phyloP scores from a whole-genome alignment of 225 moss, liverwort and hornwort genomes.

The Anthoceros angustus region DNA sequence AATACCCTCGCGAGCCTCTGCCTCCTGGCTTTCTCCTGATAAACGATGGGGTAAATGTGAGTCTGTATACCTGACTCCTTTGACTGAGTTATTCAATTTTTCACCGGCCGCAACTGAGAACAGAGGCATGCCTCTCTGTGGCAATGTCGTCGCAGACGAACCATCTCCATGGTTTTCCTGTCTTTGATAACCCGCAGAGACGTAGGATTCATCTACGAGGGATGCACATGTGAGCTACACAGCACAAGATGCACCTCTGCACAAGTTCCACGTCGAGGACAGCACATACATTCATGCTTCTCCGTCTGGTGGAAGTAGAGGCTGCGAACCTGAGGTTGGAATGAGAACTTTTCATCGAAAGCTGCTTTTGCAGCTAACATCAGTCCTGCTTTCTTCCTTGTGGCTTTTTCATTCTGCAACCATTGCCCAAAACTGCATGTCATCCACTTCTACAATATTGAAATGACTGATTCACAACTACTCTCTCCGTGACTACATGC shows the following conservation, averaged over 20 bases:
- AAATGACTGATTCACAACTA: neutral
- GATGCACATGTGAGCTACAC: neutral
- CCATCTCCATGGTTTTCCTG: slow-evolving; percentile 3
- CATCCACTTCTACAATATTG: neutral
- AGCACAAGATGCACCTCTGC: neutral
- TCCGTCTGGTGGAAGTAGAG: neutral
- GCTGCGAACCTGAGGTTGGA: slow-evolving; percentile 47
- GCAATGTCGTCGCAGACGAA: neutral
- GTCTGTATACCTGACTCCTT: neutral
- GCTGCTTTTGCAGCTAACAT: slow-evolving; percentile 15
- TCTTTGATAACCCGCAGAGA: neutral
- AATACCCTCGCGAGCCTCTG: slow-evolving; percentile 47
- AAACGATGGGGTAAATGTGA: neutral
- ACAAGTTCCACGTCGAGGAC: neutral
- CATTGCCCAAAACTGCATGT: neutral
- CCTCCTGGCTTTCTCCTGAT: slow-evolving; percentile 57
- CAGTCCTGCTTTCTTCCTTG: slow-evolving; percentile 18
- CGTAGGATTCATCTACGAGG: neutral
- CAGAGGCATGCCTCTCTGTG: slow-evolving; percentile 5
- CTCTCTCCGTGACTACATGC: no score
- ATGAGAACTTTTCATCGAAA: slow-evolving; percentile 51
- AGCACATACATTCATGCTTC: neutral
- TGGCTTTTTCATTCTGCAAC: slow-evolving; percentile 29
- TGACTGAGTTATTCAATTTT: neutral
- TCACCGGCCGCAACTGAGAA: neutral